A percentile compares a stretch with the other conserved stretches of the same genome.
Evolutionary conservation across 2,329 filamentous ascomycete species (phyloP).

Genomic region (Fusarium verticillioides): DNA sequence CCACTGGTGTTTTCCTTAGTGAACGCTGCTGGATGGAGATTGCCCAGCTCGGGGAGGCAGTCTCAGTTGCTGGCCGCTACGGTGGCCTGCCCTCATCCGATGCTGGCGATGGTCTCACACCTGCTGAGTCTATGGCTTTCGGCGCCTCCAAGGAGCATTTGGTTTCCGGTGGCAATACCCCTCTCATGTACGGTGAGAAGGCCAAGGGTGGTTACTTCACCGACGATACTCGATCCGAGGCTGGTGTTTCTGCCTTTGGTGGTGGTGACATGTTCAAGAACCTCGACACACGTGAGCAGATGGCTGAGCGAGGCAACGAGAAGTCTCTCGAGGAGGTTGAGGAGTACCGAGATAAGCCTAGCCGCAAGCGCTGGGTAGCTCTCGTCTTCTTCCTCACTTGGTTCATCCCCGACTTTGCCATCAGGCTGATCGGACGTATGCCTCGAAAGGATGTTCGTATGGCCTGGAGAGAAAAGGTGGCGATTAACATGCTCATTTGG

Average conservation of each 20-base stretch:
- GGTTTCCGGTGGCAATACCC: slow-evolving; percentile 63
- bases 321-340: slow-evolving; percentile 92
- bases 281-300: slow-evolving; percentile 90
- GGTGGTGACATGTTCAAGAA: slow-evolving; percentile 98
- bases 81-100: slow-evolving; percentile 59
- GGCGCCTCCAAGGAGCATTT: slow-evolving; percentile 71
- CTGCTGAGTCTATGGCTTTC: slow-evolving; percentile 70
- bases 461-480: slow-evolving; percentile 96
- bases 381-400: slow-evolving; percentile 86
- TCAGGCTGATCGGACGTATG: slow-evolving; percentile 83
- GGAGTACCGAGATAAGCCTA: slow-evolving; percentile 78
- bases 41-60: slow-evolving; percentile 75
- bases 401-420: slow-evolving; percentile 85
- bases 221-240: slow-evolving; percentile 90
- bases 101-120: slow-evolving; percentile 69
- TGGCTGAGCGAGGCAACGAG: slow-evolving; percentile 95
- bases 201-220: slow-evolving; percentile 83
- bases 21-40: slow-evolving; percentile 96
- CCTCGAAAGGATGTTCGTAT: slow-evolving; percentile 89
- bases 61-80: slow-evolving; percentile 59
- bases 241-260: slow-evolving; percentile 89
- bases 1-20: slow-evolving; percentile 94
- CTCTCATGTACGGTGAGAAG: slow-evolving; percentile 78
- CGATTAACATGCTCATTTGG: slow-evolving; percentile 99
- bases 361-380: slow-evolving; percentile 91